Evolutionary conservation across 129 eudicot species (phyloP).

Genomic region (Scalesia atractyloides): DNA sequence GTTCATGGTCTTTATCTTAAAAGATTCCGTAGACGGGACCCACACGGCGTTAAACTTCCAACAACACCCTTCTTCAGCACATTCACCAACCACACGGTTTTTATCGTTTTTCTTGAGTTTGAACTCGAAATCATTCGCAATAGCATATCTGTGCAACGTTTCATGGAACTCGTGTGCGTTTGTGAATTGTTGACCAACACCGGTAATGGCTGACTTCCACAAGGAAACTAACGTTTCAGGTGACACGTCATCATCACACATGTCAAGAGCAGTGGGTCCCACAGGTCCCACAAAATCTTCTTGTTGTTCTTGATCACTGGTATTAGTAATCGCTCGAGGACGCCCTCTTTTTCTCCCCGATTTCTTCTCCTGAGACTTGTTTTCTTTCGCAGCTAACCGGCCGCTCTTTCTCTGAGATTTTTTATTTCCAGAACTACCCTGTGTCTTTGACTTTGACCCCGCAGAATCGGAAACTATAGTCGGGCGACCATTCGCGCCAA

Average conservation of each 20-base stretch:
- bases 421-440: conserved; percentile 33
- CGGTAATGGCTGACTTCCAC: conserved; percentile 62
- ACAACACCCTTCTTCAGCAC: conserved; percentile 64
- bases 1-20: conserved; percentile 59
- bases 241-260: conserved; percentile 43
- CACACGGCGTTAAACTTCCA: conserved; percentile 68
- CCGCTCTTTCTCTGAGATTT: conserved; percentile 40
- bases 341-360: conserved; percentile 39
- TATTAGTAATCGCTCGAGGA: conserved; percentile 20
- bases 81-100: conserved; percentile 53
- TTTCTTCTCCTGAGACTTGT: conserved; percentile 39
- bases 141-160: conserved; percentile 60
- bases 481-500: conserved; percentile 65
- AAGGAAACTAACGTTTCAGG: conserved; percentile 49
- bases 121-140: conserved; percentile 66
- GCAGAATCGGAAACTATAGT: conserved; percentile 48
- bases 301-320: conserved; percentile 25
- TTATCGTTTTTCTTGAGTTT: conserved; percentile 60
- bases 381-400: conserved; percentile 38
- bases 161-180: conserved; percentile 61
- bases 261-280: conserved; percentile 35
- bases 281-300: conserved; percentile 36
- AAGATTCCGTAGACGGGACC: conserved; percentile 54
- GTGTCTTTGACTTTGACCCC: conserved; percentile 38
- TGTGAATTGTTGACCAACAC: conserved; percentile 70